Evolutionary conservation across 495 filamentous ascomycete genomes (phyloP).

Genomic region (Xylaria scruposa): DNA sequence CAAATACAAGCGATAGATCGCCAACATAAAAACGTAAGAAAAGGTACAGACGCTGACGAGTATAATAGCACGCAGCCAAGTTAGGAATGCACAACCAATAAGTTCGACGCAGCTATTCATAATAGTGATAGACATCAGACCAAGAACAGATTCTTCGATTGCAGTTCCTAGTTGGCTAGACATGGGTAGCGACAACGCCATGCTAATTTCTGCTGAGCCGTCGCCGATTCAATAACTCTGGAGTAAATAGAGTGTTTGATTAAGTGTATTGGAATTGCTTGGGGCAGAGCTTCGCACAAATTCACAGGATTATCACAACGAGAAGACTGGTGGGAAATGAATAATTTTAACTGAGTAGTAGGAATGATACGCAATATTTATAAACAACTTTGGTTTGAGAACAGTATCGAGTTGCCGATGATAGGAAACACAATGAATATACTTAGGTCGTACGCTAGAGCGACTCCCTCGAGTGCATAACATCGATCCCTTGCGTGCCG

Average conservation of each 20-base stretch:
- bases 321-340: not conserved
- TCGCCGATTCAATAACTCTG: not conserved
- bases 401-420: not conserved
- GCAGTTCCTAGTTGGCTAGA: not conserved
- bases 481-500: not conserved
- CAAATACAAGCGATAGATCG: conserved; percentile 56
- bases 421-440: not conserved
- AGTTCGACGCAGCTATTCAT: not conserved
- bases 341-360: not conserved
- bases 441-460: not conserved
- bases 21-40: conserved; percentile 16
- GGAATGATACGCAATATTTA: not conserved
- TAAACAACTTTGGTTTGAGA: not conserved
- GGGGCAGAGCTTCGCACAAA: not conserved
- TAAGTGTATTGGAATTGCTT: not conserved
- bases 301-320: not conserved
- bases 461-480: not conserved
- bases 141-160: not conserved
- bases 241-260: not conserved
- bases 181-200: not conserved
- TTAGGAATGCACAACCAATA: not conserved
- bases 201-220: not conserved
- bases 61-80: not conserved
- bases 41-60: not conserved
- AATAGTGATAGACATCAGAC: not conserved